phyloP scores from a whole-genome alignment of 106 monocot genomes.

The Amphibolis antarctica region DNA sequence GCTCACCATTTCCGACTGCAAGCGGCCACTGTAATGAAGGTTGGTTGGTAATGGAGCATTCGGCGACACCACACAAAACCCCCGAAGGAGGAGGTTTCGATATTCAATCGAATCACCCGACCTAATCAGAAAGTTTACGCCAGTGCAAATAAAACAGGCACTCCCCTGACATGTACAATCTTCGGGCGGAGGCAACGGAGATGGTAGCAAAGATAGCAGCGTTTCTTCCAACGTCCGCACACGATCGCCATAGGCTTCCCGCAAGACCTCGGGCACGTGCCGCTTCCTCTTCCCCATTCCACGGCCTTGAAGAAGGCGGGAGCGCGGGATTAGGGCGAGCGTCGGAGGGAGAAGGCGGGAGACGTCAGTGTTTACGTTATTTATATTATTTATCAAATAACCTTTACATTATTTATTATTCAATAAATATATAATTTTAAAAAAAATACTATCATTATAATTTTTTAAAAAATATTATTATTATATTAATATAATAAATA shows the following conservation, averaged over 20 bases:
- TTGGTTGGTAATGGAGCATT: background rate
- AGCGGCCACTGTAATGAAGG: background rate
- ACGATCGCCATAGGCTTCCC: constrained; percentile 2
- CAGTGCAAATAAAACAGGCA: background rate
- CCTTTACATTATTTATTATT: too few relatives aligned
- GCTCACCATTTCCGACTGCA: background rate
- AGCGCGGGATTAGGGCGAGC: background rate
- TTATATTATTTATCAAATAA: too few relatives aligned
- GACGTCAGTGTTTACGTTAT: too few relatives aligned
- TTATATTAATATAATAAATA: too few relatives aligned
- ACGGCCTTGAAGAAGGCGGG: background rate
- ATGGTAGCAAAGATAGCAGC: constrained; percentile 3
- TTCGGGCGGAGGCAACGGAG: background rate
- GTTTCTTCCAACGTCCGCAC: constrained; percentile 6
- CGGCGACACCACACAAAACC: constrained; percentile 1
- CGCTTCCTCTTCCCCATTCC: constrained; percentile 1
- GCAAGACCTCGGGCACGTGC: constrained; percentile 1
- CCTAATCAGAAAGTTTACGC: background rate
- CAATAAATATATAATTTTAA: too few relatives aligned
- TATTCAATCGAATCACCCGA: constrained; percentile 1
- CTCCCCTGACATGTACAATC: constrained; percentile 1
- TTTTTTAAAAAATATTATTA: too few relatives aligned
- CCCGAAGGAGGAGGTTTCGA: constrained; percentile 2
- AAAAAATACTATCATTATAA: too few relatives aligned
- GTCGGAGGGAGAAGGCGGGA: too few relatives aligned